Conservation (phyloP, 2,329 filamentous ascomycete genomes). For the Lachnellula hyalina region DNA sequence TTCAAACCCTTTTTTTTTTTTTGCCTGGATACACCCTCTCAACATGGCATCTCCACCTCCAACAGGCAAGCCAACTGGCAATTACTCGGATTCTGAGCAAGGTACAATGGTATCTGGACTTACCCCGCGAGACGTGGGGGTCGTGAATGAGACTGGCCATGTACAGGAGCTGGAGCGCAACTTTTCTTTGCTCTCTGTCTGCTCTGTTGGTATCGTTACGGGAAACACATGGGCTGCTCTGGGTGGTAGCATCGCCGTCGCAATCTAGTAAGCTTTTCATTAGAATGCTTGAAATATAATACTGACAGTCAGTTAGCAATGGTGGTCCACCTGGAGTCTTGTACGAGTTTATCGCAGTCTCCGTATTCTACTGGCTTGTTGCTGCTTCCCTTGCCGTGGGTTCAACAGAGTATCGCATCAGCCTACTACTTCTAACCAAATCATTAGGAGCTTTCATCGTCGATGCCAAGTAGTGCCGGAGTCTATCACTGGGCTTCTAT, state of each 20-base stretch:
- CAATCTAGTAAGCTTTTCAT: constrained; percentile 18
- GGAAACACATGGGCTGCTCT: constrained; percentile 41
- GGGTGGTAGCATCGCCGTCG: constrained; percentile 40
- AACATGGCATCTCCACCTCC: background rate
- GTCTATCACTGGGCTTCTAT: constrained; percentile 51
- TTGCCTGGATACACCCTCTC: background rate
- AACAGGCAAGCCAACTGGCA: background rate
- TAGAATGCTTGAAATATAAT: background rate
- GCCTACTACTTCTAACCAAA: background rate
- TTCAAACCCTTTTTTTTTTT: too few species aligned
- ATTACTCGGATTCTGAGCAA: constrained; percentile 10
- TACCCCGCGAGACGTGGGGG: constrained; percentile 7
- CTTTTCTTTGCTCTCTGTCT: constrained; percentile 43
- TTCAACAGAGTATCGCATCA: background rate
- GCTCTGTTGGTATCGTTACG: constrained; percentile 40
- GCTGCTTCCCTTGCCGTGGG: constrained; percentile 44
- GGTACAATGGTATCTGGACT: constrained; percentile 2
- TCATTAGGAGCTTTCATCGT: constrained; percentile 24
- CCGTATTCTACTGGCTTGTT: constrained; percentile 46
- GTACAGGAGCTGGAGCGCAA: constrained; percentile 46
- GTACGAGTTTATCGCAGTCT: constrained; percentile 53
- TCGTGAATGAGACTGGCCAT: constrained; percentile 45
- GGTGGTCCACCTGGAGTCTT: constrained; percentile 57
- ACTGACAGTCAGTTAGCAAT: constrained; percentile 46
- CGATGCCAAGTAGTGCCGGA: constrained; percentile 25